These are phyloP conservation scores for Acmispon strigosus DNA, from an alignment of 306 rosid genomes.

Conservation along the genomic window DNA sequence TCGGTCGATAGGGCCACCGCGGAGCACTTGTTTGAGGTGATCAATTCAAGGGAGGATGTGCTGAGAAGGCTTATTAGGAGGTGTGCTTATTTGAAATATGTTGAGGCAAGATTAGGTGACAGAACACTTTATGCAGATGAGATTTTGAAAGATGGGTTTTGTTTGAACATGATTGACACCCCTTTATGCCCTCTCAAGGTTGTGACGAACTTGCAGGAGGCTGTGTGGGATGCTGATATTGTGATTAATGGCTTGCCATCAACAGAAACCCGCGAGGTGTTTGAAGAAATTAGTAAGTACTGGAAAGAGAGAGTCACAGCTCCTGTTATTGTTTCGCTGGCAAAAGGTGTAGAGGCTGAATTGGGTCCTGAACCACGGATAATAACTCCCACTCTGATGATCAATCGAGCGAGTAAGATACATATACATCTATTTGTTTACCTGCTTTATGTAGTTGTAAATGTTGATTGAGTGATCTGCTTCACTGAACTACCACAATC, in stretches of 20 bases:
- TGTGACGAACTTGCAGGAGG: slow-evolving; percentile 94
- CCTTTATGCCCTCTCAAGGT: slow-evolving; percentile 93
- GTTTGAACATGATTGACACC: slow-evolving; percentile 89
- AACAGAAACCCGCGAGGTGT: slow-evolving; percentile 69
- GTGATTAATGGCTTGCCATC: slow-evolving; percentile 90
- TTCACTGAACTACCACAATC: too few species aligned
- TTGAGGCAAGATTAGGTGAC: slow-evolving; percentile 87
- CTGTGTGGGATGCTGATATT: slow-evolving; percentile 98
- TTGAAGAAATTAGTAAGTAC: slow-evolving; percentile 69
- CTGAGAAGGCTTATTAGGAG: slow-evolving; percentile 83
- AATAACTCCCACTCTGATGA: slow-evolving; percentile 85
- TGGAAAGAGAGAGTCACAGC: slow-evolving; percentile 85
- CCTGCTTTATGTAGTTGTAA: neutral
- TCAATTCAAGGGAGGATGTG: slow-evolving; percentile 90
- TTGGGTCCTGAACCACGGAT: slow-evolving; percentile 68
- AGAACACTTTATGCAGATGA: slow-evolving; percentile 77
- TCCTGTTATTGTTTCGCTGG: slow-evolving; percentile 80
- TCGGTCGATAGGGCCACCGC: slow-evolving; percentile 76
- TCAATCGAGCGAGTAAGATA: slow-evolving; percentile 75
- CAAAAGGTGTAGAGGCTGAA: slow-evolving; percentile 96
- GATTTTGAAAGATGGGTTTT: slow-evolving; percentile 91
- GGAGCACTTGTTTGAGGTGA: slow-evolving; percentile 79
- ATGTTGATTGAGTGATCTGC: neutral
- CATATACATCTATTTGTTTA: neutral
- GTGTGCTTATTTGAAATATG: slow-evolving; percentile 90